Conservation (phyloP, 352 stramenopile genomes). For the Globisporangium emineosum region DNA sequence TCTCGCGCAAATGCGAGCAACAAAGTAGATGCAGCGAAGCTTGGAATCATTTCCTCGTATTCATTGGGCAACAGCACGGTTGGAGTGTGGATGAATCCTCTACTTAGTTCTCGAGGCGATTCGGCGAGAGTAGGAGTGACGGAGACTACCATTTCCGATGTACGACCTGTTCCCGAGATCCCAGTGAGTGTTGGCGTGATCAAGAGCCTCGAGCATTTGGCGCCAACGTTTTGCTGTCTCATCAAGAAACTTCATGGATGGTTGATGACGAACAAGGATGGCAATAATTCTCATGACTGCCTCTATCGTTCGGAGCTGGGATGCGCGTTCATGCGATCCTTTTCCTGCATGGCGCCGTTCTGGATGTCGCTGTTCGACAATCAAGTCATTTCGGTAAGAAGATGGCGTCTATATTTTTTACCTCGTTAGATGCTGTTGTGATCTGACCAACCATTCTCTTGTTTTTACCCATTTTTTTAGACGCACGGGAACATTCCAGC, state of each 20-base stretch:
- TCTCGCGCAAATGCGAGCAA: slow-evolving; percentile 9
- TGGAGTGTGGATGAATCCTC: neutral
- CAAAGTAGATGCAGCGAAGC: slow-evolving; percentile 3
- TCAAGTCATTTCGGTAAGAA: slow-evolving; percentile 50
- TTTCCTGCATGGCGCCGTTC: slow-evolving; percentile 36
- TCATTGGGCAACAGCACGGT: slow-evolving; percentile 37
- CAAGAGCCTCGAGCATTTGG: slow-evolving; percentile 31
- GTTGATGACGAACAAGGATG: slow-evolving; percentile 23
- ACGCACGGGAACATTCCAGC: slow-evolving; percentile 58
- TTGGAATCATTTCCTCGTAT: slow-evolving; percentile 33
- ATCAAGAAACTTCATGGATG: slow-evolving; percentile 42
- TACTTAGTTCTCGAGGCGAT: neutral
- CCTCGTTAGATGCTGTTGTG: neutral
- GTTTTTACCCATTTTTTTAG: slow-evolving; percentile 15
- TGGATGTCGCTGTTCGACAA: slow-evolving; percentile 66
- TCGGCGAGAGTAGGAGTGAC: neutral
- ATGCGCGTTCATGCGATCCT: slow-evolving; percentile 51
- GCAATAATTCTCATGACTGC: slow-evolving; percentile 11
- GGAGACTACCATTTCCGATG: slow-evolving; percentile 18
- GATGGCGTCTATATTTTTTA: neutral
- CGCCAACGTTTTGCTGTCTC: slow-evolving; percentile 31
- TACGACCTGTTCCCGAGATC: slow-evolving; percentile 28
- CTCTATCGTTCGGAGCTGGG: slow-evolving; percentile 47
- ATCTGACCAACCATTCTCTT: neutral
- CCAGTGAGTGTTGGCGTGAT: slow-evolving; percentile 24